A percentile compares a stretch with the other conserved stretches of the same genome.
These are phyloP conservation scores for Colletotrichum graminicola DNA, from an alignment of 2,329 filamentous ascomycete species.

Conservation along the genomic window DNA sequence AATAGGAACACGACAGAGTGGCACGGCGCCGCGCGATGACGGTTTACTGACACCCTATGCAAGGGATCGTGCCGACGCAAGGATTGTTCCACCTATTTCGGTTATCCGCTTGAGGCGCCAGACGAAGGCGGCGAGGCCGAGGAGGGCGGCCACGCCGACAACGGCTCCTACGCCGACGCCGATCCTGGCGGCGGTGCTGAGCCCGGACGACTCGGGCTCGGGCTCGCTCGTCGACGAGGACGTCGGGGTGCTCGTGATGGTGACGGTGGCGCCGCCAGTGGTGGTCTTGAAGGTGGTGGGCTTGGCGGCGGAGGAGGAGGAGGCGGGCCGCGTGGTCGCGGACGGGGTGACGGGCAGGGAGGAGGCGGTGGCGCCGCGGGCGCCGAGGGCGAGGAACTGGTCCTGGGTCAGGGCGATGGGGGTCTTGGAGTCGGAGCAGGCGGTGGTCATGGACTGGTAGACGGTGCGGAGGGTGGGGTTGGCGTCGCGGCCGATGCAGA, in stretches of 20 bases:
- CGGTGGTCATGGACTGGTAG: slow-evolving; percentile 57
- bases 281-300: slow-evolving; percentile 33
- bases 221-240: not conserved
- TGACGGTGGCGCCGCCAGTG: slow-evolving; percentile 33
- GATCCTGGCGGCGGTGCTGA: slow-evolving; percentile 54
- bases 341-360: slow-evolving; percentile 42
- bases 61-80: too few species aligned
- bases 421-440: slow-evolving; percentile 60
- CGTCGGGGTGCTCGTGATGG: slow-evolving; percentile 17
- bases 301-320: slow-evolving; percentile 14
- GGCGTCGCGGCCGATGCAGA: slow-evolving; percentile 57
- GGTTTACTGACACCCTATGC: too few species aligned
- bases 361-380: slow-evolving; percentile 38
- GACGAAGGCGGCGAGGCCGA: slow-evolving; percentile 24
- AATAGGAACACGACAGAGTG: too few species aligned
- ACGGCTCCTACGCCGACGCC: slow-evolving; percentile 56
- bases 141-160: slow-evolving; percentile 45
- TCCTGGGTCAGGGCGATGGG: slow-evolving; percentile 56
- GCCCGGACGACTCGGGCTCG: slow-evolving; percentile 35
- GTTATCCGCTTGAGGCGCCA: slow-evolving; percentile 38
- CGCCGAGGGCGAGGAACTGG: slow-evolving; percentile 53
- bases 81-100: too few species aligned
- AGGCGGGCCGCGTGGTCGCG: not conserved
- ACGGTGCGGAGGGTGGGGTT: slow-evolving; percentile 55
- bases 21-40: too few species aligned